Evolutionary conservation across 1,284 basidiomycete genomes (phyloP).

Genomic region (Boletus semigastroideus): DNA sequence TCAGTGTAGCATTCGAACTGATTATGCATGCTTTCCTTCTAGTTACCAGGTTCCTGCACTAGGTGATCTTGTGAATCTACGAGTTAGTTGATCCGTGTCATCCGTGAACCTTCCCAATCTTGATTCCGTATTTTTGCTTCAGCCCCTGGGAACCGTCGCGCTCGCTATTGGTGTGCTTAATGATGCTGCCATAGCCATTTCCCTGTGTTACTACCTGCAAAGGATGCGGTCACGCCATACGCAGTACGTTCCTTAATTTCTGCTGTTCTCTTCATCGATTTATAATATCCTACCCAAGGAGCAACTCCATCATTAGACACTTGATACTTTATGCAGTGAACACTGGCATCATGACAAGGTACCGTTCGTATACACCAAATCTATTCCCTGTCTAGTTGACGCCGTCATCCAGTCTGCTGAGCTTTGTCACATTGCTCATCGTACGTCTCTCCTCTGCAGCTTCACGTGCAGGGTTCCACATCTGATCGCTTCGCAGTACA

Average conservation of each 20-base stretch:
- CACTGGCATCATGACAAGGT: conserved; percentile 60
- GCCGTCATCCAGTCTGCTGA: conserved; percentile 47
- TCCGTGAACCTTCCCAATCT: not conserved
- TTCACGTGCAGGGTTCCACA: not conserved
- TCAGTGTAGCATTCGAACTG: conserved; percentile 17
- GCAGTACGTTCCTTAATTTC: conserved; percentile 15
- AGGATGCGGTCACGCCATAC: conserved; percentile 45
- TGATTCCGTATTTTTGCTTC: conserved; percentile 2
- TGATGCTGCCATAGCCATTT: conserved; percentile 47
- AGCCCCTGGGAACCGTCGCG: conserved; percentile 43
- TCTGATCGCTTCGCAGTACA: conserved; percentile 42
- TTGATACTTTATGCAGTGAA: conserved; percentile 50
- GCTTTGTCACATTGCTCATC: conserved; percentile 54
- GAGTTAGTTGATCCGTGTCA: conserved; percentile 12
- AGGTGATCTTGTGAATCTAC: conserved; percentile 11
- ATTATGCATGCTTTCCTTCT: conserved; percentile 6
- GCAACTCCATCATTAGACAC: conserved; percentile 56
- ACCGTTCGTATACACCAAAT: conserved; percentile 5
- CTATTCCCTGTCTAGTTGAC: conserved; percentile 4
- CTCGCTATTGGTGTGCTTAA: conserved; percentile 46
- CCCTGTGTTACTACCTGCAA: conserved; percentile 54
- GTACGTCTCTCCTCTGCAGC: conserved; percentile 36
- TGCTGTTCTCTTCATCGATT: not conserved
- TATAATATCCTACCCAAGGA: conserved; percentile 35
- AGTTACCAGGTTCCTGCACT: conserved; percentile 15